Conservation (phyloP, 164 flowering plant genomes). For the Hamamelis virginiana region DNA sequence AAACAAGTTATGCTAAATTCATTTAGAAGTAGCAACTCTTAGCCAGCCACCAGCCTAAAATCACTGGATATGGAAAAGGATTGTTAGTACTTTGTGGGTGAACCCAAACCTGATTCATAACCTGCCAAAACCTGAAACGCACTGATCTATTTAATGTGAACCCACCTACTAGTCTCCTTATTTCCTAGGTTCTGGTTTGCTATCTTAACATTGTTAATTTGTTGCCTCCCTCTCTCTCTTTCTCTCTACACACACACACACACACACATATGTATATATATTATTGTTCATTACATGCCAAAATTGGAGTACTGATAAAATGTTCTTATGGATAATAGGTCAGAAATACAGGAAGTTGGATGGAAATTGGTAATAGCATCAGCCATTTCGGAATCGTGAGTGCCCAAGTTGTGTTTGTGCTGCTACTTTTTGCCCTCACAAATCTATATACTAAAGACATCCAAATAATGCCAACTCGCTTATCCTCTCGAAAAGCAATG, state of each 20-base stretch:
- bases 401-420: slow-evolving; percentile 94
- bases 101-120: background rate
- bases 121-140: background rate
- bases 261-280: too few species aligned
- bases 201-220: background rate
- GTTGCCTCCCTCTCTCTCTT: too few species aligned
- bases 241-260: too few species aligned
- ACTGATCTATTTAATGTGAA: background rate
- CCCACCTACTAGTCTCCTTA: background rate
- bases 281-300: background rate
- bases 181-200: background rate
- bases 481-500: slow-evolving; percentile 48
- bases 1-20: too few species aligned
- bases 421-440: slow-evolving; percentile 83
- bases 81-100: background rate
- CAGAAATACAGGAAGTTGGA: slow-evolving; percentile 93
- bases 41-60: background rate
- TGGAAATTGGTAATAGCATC: slow-evolving; percentile 99
- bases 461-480: slow-evolving; percentile 33
- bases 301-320: background rate
- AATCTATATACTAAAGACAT: slow-evolving; percentile 83
- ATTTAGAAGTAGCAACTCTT: background rate
- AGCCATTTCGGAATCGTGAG: slow-evolving; percentile 98
- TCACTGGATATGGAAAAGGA: background rate
- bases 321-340: slow-evolving; percentile 50